phyloP scores from a whole-genome alignment of 345 rosid genomes.

The Draba incana region DNA sequence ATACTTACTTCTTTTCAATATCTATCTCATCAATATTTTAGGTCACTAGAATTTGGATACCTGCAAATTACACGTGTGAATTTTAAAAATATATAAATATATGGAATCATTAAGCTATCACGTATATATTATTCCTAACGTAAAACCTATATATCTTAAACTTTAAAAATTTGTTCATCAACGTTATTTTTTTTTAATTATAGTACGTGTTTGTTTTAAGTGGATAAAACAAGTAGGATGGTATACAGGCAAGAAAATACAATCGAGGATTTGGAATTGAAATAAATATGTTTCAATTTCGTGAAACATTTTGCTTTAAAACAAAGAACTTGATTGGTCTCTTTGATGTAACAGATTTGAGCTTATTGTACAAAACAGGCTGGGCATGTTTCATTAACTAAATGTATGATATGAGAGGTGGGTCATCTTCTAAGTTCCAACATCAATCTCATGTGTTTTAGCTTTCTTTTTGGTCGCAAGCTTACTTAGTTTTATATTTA shows the following conservation, averaged over 20 bases:
- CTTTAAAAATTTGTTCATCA: too few relatives aligned
- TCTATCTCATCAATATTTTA: too few relatives aligned
- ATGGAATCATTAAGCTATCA: too few relatives aligned
- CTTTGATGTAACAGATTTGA: conserved; percentile 42
- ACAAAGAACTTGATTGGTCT: conserved; percentile 37
- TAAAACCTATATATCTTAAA: too few relatives aligned
- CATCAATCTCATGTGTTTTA: conserved; percentile 32
- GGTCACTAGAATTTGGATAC: too few relatives aligned
- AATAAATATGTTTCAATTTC: conserved; percentile 35
- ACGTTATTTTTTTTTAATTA: neutral
- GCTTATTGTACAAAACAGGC: conserved; percentile 45
- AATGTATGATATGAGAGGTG: conserved; percentile 35
- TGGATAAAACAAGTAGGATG: conserved; percentile 24
- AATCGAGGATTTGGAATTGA: conserved; percentile 15
- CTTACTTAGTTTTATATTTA: neutral
- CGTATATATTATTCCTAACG: too few relatives aligned
- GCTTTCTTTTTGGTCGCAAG: conserved; percentile 12
- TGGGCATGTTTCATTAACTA: conserved; percentile 43
- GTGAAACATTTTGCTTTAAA: conserved; percentile 38
- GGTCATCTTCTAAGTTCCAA: conserved; percentile 37
- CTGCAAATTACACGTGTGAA: too few relatives aligned
- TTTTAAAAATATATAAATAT: too few relatives aligned
- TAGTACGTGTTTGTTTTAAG: conserved; percentile 1
- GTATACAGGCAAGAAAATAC: conserved; percentile 23
- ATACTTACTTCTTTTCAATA: too few relatives aligned